Base-by-base conservation (phyloP, 192 early-diverging fungal genomes). In the Backusella luteola region DNA sequence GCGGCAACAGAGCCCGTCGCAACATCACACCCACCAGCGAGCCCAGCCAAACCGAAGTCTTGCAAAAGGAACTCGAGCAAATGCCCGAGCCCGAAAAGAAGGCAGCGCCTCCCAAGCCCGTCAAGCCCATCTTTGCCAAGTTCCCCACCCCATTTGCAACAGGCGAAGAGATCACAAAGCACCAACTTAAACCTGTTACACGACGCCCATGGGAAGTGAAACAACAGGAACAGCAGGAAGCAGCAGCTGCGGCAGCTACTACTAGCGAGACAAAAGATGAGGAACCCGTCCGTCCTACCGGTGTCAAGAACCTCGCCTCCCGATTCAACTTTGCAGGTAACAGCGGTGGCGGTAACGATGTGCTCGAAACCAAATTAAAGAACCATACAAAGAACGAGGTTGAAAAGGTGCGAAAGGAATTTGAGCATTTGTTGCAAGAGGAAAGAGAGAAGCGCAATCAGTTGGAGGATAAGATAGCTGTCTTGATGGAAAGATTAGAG, bases 71-170 rank as follows among this genome's bases (percentile, higher is more conserved):
- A 26, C 34, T 81, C 36, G 52, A 46, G 0, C 69, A 38, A 70
- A 52, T 66, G 53, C 44, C 34, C 32, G 46, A 44, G 4, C 17
- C 32, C 7, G 19, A 46, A 52, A 73, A 34, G 12, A 15, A 74
- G 32, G 38, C 70, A 46, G 76, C 79, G 12, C 82, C 82, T 17
- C 73, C 76, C 19, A 84, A 84, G 63, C 82, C 82, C 0, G 38
- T 78, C 21, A 84, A 84, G 29, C 82, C 82, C 34, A 84, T 84
- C 38, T 84, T 84, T 76, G 73, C 66, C 38, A 84, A 84, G 68
- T 84, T 80, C 69, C 76, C 82, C 29, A 84, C 82, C 15, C 82
- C 82, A 0, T 80, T 84, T 76, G 76, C 79, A 29, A 34, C 69
- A 3, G 52, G 52, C 23, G 76, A 68, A 17, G 82, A 73, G 26